Conservation (phyloP, 805 yeast genomes). For the Metschnikowia henanensis region DNA sequence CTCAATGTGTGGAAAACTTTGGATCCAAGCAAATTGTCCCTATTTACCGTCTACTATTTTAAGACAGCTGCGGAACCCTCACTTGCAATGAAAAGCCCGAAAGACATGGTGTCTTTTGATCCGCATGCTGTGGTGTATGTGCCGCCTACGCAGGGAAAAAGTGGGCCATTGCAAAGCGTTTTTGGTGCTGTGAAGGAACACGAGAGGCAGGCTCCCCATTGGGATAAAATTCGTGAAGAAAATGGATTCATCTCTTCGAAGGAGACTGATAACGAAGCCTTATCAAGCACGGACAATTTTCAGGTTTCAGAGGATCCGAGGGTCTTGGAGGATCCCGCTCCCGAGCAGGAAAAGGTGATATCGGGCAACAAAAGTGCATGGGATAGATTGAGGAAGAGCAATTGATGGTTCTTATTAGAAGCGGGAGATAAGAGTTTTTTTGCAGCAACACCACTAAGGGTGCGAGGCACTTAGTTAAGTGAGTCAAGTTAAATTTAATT, state of each 20-base stretch:
- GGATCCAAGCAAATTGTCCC: slow-evolving; percentile 34
- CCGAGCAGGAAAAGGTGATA: not conserved
- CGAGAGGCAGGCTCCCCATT: slow-evolving; percentile 24
- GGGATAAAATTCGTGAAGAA: slow-evolving; percentile 37
- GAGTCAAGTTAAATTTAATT: too few relatives aligned
- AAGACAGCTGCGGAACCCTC: slow-evolving; percentile 52
- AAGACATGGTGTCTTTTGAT: slow-evolving; percentile 28
- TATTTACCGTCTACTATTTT: slow-evolving; percentile 50
- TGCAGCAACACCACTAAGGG: not conserved
- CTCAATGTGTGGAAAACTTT: slow-evolving; percentile 36
- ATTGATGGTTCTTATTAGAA: not conserved
- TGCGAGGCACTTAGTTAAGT: too few relatives aligned
- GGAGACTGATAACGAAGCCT: not conserved
- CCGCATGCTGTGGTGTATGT: slow-evolving; percentile 31
- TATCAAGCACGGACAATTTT: not conserved
- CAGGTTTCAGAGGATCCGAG: slow-evolving; percentile 6
- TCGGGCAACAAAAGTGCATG: slow-evolving; percentile 15
- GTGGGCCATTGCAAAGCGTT: slow-evolving; percentile 1
- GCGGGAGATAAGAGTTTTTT: not conserved
- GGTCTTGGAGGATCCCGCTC: not conserved
- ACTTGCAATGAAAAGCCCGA: slow-evolving; percentile 57
- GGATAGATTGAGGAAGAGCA: slow-evolving; percentile 18
- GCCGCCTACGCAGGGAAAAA: slow-evolving; percentile 17
- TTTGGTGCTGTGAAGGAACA: slow-evolving; percentile 15
- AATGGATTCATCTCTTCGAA: slow-evolving; percentile 24